phyloP scores from a whole-genome alignment of 441 rosid species.

The Capsella rubella region DNA sequence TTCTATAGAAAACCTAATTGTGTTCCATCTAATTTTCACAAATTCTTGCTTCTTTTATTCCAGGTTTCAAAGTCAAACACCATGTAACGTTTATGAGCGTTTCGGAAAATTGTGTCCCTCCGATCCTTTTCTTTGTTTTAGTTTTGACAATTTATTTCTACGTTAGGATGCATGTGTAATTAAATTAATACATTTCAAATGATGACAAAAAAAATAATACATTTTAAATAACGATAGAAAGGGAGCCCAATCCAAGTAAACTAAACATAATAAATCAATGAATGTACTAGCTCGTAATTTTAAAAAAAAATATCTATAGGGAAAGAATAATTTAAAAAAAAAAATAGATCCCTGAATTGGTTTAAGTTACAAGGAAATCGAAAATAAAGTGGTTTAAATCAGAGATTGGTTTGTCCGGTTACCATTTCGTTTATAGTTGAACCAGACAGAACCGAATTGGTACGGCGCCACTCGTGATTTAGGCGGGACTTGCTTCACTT shows the following conservation, averaged over 20 bases:
- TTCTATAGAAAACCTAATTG: neutral
- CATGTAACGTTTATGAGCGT: constrained; percentile 2
- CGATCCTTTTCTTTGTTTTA: neutral
- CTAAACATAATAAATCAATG: too few species aligned
- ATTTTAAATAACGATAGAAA: too few species aligned
- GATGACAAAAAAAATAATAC: too few species aligned
- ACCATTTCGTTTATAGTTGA: neutral
- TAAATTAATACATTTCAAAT: too few species aligned
- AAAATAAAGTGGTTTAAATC: neutral
- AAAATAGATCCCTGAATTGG: neutral
- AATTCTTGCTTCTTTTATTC: constrained; percentile 4
- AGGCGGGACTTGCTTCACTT: neutral
- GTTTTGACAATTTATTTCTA: neutral
- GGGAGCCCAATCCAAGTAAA: too few species aligned
- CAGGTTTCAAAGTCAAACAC: neutral
- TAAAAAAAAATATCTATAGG: too few species aligned
- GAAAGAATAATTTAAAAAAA: too few species aligned
- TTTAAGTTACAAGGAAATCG: neutral
- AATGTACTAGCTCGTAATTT: too few species aligned
- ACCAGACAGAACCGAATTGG: constrained; percentile 1
- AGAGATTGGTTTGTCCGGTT: neutral
- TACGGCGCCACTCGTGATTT: constrained; percentile 8
- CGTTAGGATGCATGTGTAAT: neutral
- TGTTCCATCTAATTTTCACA: constrained; percentile 7
- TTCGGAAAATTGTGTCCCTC: neutral